These are phyloP conservation scores for Zygosaccharomyces lentus DNA, from an alignment of 805 yeast genomes.

Conservation along the genomic window DNA sequence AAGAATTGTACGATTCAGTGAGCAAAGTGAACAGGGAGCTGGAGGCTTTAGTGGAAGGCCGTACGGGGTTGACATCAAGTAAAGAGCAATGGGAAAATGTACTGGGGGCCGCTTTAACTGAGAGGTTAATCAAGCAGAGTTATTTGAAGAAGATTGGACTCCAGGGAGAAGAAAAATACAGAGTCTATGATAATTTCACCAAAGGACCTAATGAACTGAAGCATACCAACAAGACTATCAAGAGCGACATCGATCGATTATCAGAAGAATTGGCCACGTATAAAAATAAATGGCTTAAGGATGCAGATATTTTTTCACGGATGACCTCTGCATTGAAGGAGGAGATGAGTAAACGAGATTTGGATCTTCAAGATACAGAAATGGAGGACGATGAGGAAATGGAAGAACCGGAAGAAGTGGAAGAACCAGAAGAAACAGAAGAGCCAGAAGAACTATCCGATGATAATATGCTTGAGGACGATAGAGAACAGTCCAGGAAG, in stretches of 20 bases:
- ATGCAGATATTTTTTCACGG: conserved; percentile 29
- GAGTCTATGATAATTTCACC: conserved; percentile 28
- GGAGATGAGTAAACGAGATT: conserved; percentile 24
- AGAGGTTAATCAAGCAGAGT: conserved; percentile 20
- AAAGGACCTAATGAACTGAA: conserved; percentile 26
- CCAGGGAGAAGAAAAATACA: conserved; percentile 15
- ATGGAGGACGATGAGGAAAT: conserved; percentile 17
- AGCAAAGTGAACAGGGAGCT: conserved; percentile 23
- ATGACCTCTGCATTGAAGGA: conserved; percentile 26
- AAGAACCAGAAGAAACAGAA: conserved; percentile 6
- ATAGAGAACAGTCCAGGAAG: neutral
- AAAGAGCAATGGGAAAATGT: conserved; percentile 29
- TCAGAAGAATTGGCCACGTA: conserved; percentile 21
- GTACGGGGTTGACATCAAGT: conserved; percentile 22
- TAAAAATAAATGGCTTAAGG: conserved; percentile 31
- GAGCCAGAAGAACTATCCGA: conserved; percentile 8
- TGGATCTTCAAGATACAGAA: conserved; percentile 13
- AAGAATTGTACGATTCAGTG: conserved; percentile 25
- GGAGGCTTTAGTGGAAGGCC: conserved; percentile 21
- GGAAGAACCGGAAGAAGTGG: conserved; percentile 12
- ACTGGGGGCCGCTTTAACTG: conserved; percentile 23
- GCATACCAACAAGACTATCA: conserved; percentile 24
- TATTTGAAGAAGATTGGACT: conserved; percentile 16
- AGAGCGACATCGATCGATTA: conserved; percentile 23
- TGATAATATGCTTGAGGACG: neutral